Evolutionary conservation across 352 stramenopile species (phyloP).

Genomic region (Phytopythium helicoides): DNA sequence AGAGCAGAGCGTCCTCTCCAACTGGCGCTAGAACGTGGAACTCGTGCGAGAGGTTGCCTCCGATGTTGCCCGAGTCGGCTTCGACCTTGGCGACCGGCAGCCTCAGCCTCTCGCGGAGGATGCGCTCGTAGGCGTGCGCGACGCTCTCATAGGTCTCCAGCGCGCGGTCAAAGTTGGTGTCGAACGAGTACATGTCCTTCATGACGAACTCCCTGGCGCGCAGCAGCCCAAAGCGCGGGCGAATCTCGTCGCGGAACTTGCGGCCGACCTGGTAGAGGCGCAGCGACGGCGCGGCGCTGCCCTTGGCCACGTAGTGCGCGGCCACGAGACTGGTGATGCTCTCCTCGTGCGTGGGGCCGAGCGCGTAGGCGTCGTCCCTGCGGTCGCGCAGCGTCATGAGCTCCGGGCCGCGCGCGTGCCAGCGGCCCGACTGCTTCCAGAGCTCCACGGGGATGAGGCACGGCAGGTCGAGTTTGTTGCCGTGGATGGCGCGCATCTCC

Average conservation of each 20-base stretch:
- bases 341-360: conserved; percentile 85
- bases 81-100: conserved; percentile 78
- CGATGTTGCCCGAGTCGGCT: conserved; percentile 86
- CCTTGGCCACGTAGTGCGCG: conserved; percentile 41
- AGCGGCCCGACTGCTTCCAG: conserved; percentile 83
- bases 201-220: conserved; percentile 87
- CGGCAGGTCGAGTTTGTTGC: conserved; percentile 82
- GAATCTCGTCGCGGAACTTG: conserved; percentile 90
- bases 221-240: conserved; percentile 80
- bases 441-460: conserved; percentile 71
- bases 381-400: conserved; percentile 84
- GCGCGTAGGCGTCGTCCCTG: conserved; percentile 55
- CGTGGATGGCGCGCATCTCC: conserved; percentile 75
- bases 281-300: conserved; percentile 39
- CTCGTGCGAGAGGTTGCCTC: conserved; percentile 86
- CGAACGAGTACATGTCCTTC: conserved; percentile 92
- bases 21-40: conserved; percentile 85
- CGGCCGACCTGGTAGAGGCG: conserved; percentile 84
- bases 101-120: conserved; percentile 61
- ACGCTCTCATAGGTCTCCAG: conserved; percentile 78
- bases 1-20: conserved; percentile 83
- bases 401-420: conserved; percentile 77
- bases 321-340: conserved; percentile 82
- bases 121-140: conserved; percentile 73
- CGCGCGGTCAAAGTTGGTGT: conserved; percentile 55